Percentiles rank a stretch among this genome's conserved stretches.
Conservation (phyloP, 169 alveolate species). For the Plasmodium inui region DNA sequence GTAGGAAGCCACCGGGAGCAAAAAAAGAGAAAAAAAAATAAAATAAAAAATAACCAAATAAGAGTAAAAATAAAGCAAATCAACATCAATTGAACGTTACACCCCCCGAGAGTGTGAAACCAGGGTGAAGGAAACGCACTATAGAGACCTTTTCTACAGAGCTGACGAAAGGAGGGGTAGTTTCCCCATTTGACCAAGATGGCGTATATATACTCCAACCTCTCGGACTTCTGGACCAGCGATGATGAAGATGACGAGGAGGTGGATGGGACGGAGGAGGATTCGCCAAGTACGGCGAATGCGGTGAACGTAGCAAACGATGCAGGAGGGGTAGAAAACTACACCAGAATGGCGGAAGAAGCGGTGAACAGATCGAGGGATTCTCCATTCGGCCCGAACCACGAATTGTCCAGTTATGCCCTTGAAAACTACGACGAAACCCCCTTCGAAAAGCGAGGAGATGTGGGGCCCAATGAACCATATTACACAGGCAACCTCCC, state of each 20-base stretch:
- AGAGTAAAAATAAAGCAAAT: not conserved
- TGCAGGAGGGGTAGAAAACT: not conserved
- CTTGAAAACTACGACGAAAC: conserved; percentile 23
- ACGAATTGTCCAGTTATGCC: conserved; percentile 18
- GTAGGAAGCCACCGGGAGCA: not conserved
- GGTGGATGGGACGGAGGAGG: conserved; percentile 25
- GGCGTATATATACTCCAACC: conserved; percentile 81
- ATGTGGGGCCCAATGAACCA: not conserved
- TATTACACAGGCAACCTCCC: not conserved
- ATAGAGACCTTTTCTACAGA: not conserved
- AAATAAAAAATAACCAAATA: not conserved
- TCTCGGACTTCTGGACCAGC: conserved; percentile 87
- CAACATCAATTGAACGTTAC: not conserved
- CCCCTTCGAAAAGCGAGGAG: conserved; percentile 31
- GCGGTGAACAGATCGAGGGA: not conserved
- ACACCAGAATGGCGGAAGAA: conserved; percentile 6
- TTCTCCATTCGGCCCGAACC: not conserved
- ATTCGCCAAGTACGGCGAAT: not conserved
- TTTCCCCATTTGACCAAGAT: conserved; percentile 3
- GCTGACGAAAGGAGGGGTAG: not conserved
- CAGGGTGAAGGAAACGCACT: not conserved
- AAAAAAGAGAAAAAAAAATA: not conserved
- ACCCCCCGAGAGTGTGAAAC: not conserved
- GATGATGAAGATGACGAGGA: conserved; percentile 83
- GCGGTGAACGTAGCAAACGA: conserved; percentile 33